Evolutionary conservation across 2,329 filamentous ascomycete species (phyloP).

Genomic region (Alternaria infectoria): DNA sequence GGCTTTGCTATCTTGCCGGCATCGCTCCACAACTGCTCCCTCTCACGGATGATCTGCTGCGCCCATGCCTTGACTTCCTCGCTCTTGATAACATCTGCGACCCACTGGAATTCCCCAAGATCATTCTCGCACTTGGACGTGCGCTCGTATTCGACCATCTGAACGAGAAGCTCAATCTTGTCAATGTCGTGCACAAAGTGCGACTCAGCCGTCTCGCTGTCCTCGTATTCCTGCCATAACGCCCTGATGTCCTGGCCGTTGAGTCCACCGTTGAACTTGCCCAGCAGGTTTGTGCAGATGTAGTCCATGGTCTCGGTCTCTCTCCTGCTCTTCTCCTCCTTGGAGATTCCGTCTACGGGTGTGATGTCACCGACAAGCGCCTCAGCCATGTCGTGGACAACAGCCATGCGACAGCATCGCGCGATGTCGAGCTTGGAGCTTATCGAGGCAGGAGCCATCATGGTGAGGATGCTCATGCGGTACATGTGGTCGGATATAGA

Average conservation of each 20-base stretch:
- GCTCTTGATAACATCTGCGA: constrained; percentile 73
- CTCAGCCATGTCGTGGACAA: constrained; percentile 98
- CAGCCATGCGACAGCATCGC: constrained; percentile 91
- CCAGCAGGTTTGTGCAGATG: constrained; percentile 75
- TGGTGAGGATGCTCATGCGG: constrained; percentile 95
- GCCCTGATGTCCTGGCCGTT: constrained; percentile 74
- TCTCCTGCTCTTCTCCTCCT: constrained; percentile 85
- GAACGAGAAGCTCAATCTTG: constrained; percentile 92
- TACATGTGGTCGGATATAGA: constrained; percentile 99
- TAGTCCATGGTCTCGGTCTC: constrained; percentile 93
- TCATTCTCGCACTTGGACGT: constrained; percentile 69
- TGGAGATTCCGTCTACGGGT: constrained; percentile 83
- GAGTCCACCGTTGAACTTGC: constrained; percentile 73
- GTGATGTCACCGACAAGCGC: constrained; percentile 95
- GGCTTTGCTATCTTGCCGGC: constrained; percentile 39
- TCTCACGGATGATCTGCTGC: constrained; percentile 75
- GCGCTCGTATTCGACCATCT: constrained; percentile 97
- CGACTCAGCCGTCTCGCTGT: constrained; percentile 80
- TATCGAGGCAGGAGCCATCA: constrained; percentile 83
- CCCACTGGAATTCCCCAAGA: constrained; percentile 84
- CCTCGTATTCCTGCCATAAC: constrained; percentile 96
- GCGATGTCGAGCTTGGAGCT: constrained; percentile 74
- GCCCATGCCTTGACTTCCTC: constrained; percentile 84
- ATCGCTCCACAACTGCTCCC: constrained; percentile 72
- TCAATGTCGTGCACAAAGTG: constrained; percentile 95